Base-by-base conservation (phyloP, 495 filamentous ascomycete genomes). In the Parachaetomium inaequale region DNA sequence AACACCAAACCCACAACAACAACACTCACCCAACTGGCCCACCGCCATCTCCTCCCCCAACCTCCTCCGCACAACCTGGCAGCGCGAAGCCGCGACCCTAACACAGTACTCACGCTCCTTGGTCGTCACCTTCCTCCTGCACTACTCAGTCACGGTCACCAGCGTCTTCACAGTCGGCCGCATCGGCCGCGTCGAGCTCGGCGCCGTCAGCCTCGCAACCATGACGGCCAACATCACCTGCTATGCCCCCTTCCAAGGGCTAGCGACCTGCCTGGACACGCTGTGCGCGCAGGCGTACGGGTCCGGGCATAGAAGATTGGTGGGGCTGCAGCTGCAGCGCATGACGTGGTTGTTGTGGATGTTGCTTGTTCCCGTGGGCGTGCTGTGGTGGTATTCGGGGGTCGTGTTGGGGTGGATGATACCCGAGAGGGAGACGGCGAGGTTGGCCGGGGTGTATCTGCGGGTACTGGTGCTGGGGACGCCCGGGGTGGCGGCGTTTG, bases 1-100 rank as follows among this genome's bases (percentile, higher is more conserved):
- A n/a, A n/a, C n/a, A n/a, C n/a, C n/a, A n/a, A n/a, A n/a, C n/a
- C n/a, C n/a, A n/a, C n/a, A n/a, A n/a, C n/a, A n/a, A n/a, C n/a
- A n/a, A n/a, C n/a, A n/a, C n/a, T n/a, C n/a, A n/a, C n/a, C n/a
- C n/a, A n/a, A n/a, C n/a, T n/a, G n/a, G n/a, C n/a, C n/a, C n/a
- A n/a, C n/a, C n/a, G n/a, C n/a, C n/a, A n/a, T n/a, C n/a, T n/a
- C n/a, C n/a, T n/a, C n/a, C n/a, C n/a, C n/a, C n/a, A n/a, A n/a
- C n/a, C n/a, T n/a, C n/a, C n/a, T n/a, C n/a, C n/a, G n/a, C n/a
- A 96, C 92, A 4, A 92, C 91, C 2, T 96, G 91, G 89, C 85
- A 86, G 69, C 84, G 91, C 60, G 92, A 96, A 76, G 82, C 87
- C 7, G 87, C 88, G 70, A 88, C 89, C 0, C 74, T 83, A 28